phyloP scores from a whole-genome alignment of 148 eudicot species.

The Tetragonia tetragonoides region DNA sequence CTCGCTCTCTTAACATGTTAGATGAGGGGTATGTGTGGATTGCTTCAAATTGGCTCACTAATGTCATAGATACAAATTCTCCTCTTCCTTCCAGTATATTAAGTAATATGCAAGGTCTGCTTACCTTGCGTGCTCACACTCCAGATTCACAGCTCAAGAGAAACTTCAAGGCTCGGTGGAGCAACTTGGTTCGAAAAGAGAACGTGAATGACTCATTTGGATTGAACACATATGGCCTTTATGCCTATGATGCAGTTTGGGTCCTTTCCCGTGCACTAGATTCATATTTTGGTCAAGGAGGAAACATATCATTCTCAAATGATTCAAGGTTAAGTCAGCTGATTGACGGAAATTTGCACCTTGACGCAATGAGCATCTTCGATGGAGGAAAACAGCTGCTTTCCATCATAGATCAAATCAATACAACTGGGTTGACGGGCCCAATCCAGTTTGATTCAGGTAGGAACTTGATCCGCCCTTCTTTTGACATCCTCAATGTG shows the following conservation, averaged over 20 bases:
- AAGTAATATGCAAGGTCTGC: slow-evolving; percentile 45
- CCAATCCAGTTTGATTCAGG: slow-evolving; percentile 38
- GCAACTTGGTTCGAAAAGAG: slow-evolving; percentile 32
- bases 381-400: slow-evolving; percentile 57
- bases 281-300: slow-evolving; percentile 52
- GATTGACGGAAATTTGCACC: slow-evolving; percentile 34
- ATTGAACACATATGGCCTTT: slow-evolving; percentile 53
- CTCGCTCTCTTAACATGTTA: slow-evolving; percentile 53
- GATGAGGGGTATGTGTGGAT: slow-evolving; percentile 66
- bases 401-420: slow-evolving; percentile 34
- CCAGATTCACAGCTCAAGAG: slow-evolving; percentile 44
- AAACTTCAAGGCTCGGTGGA: slow-evolving; percentile 47
- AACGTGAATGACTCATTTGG: slow-evolving; percentile 35
- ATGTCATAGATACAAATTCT: slow-evolving; percentile 43
- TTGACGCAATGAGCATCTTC: slow-evolving; percentile 56
- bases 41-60: slow-evolving; percentile 66
- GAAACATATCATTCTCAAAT: slow-evolving; percentile 51
- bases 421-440: slow-evolving; percentile 65
- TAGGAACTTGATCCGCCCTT: slow-evolving; percentile 42
- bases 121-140: slow-evolving; percentile 50
- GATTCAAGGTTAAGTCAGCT: slow-evolving; percentile 32
- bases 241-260: slow-evolving; percentile 85
- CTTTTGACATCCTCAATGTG: slow-evolving; percentile 70
- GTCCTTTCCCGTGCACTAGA: slow-evolving; percentile 60
- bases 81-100: slow-evolving; percentile 31